A percentile compares a stretch with the other conserved stretches of the same genome.
phyloP scores from a whole-genome alignment of 2,329 filamentous ascomycete genomes.

The Karstenula rhodostoma region DNA sequence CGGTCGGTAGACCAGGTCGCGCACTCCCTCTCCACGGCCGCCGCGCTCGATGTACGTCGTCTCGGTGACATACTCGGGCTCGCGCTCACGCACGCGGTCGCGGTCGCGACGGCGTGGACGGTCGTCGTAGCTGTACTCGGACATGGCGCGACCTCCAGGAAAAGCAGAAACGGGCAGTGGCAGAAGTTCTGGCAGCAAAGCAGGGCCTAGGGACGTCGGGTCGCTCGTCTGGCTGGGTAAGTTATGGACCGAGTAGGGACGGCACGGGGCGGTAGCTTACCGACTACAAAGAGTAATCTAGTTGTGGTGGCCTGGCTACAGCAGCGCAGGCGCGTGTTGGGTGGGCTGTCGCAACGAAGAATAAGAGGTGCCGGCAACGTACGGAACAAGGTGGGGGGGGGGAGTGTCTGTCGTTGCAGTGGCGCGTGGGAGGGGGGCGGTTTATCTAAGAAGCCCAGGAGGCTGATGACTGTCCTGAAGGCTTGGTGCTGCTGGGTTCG shows the following conservation, averaged over 20 bases:
- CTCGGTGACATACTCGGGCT: constrained; percentile 60
- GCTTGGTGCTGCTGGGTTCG: constrained; percentile 29
- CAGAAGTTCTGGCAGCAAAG: constrained; percentile 16
- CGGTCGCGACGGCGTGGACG: constrained; percentile 53
- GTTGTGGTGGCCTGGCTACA: constrained; percentile 26
- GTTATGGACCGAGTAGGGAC: constrained; percentile 9
- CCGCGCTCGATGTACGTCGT: constrained; percentile 61
- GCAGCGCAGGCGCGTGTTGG: constrained; percentile 22
- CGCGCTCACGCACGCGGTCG: constrained; percentile 53
- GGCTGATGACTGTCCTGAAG: constrained; percentile 30
- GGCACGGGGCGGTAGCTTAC: constrained; percentile 17
- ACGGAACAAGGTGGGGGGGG: constrained; percentile 31
- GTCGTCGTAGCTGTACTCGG: constrained; percentile 59
- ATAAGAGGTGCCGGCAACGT: constrained; percentile 33
- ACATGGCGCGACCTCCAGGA: constrained; percentile 49
- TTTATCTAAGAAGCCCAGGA: constrained; percentile 31
- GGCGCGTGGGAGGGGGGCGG: constrained; percentile 22
- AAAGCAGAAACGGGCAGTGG: constrained; percentile 3
- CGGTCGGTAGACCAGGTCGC: constrained; percentile 60
- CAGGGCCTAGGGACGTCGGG: constrained; percentile 5
- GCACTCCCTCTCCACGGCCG: constrained; percentile 52
- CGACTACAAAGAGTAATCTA: constrained; percentile 19
- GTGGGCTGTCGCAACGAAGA: constrained; percentile 34
- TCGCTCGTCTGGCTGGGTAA: constrained; percentile 16
- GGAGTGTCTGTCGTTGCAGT: constrained; percentile 21